Conservation (phyloP, 768 basidiomycete species). For the Trametes punicea region DNA sequence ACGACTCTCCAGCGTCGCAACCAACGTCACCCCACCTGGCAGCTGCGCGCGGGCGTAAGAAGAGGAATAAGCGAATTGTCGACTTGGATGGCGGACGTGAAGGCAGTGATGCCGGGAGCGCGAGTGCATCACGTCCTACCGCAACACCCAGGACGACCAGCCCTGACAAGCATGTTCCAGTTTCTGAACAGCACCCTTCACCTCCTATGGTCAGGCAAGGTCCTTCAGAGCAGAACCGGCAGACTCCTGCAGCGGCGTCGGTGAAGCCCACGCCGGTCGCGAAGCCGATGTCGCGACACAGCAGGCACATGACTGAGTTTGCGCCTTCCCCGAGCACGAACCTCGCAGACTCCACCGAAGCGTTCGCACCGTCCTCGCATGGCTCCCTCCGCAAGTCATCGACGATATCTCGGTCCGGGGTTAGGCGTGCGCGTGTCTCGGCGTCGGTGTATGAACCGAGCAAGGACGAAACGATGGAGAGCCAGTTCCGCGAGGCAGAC, state of each 20-base stretch:
- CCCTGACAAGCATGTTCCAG: conserved; percentile 12
- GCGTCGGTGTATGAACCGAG: conserved; percentile 62
- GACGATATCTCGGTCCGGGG: conserved; percentile 39
- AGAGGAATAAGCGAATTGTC: conserved; percentile 74
- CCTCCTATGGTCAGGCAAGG: not conserved
- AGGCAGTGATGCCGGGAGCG: conserved; percentile 32
- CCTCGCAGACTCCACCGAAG: conserved; percentile 11
- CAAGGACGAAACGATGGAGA: conserved; percentile 25
- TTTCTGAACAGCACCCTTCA: conserved; percentile 4
- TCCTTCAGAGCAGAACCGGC: not conserved
- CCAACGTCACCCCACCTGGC: conserved; percentile 45
- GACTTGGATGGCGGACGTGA: conserved; percentile 57
- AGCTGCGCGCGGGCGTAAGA: conserved; percentile 47
- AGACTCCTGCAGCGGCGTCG: not conserved
- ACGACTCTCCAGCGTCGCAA: conserved; percentile 39
- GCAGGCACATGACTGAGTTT: conserved; percentile 50
- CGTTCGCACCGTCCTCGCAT: conserved; percentile 11
- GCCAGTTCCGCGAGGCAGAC: conserved; percentile 53
- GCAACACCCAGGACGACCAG: conserved; percentile 14
- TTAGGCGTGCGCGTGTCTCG: conserved; percentile 51
- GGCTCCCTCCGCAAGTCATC: conserved; percentile 23
- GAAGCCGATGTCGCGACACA: conserved; percentile 38
- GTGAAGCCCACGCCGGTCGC: conserved; percentile 24
- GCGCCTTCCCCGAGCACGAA: conserved; percentile 25
- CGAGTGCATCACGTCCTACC: conserved; percentile 23